phyloP scores from a whole-genome alignment of 768 basidiomycete species.

The Tephrocybe sp. region DNA sequence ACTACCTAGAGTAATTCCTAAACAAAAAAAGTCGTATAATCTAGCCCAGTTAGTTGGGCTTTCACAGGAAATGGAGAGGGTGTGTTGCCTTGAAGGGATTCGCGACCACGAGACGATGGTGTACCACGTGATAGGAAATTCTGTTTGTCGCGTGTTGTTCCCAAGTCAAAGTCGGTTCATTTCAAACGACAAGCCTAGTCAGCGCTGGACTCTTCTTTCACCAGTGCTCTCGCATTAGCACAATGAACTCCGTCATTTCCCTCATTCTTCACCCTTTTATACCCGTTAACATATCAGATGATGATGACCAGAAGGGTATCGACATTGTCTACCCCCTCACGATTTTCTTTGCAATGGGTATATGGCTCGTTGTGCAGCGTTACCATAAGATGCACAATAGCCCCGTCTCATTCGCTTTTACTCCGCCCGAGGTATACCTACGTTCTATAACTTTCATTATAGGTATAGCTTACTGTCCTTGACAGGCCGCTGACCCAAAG shows the following conservation, averaged over 20 bases:
- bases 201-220: neutral
- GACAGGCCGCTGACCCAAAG: constrained; percentile 57
- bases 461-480: neutral
- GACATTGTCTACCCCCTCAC: constrained; percentile 69
- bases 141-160: constrained; percentile 16
- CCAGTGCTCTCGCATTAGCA: constrained; percentile 10
- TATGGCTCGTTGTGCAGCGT: constrained; percentile 75
- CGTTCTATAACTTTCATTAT: constrained; percentile 24
- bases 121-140: constrained; percentile 6
- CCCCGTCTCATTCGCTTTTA: constrained; percentile 65
- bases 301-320: constrained; percentile 48
- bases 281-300: constrained; percentile 48
- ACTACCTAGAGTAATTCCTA: constrained; percentile 1
- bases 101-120: neutral
- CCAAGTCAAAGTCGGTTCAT: neutral
- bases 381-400: constrained; percentile 75
- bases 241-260: constrained; percentile 46
- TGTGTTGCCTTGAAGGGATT: no score
- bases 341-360: constrained; percentile 73
- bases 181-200: neutral
- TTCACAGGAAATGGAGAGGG: no score
- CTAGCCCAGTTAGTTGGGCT: neutral
- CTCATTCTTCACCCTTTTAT: constrained; percentile 56
- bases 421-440: constrained; percentile 63
- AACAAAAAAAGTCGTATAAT: constrained; percentile 5